Evolutionary conservation across 495 filamentous ascomycete genomes (phyloP), one percentile per base, ranked within the genome.

Genomic region (Pseudoneurospora amorphoporcata): DNA sequence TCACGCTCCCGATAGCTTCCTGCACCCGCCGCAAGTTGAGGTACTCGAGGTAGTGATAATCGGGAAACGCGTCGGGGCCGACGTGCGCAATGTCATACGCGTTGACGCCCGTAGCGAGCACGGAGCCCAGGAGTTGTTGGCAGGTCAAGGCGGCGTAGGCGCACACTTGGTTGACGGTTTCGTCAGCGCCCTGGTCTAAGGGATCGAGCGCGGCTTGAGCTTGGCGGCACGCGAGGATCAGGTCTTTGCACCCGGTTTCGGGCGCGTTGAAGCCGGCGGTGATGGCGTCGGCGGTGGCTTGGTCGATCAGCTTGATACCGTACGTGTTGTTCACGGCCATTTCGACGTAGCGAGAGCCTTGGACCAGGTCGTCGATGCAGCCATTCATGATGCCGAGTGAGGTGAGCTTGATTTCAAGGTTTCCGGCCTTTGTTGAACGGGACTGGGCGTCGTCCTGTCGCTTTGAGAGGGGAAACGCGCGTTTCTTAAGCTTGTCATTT

Each of bases 291-390:
- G 75, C 84, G 81, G 75, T 74, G 68, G 80, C 86, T 75, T 74
- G 82, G 75, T 75, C 83, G 76, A 93, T 87, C 0, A 89, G 83
- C 71, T 88, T 77, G 38, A 94, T 86, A 9, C 88, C 89, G 75
- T 94, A 96, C 4, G 91, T 91, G 76, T 95, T 97, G 80, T 90
- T 89, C 68, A 88, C 84, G 16, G 90, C 90, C 79, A 92, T 90
- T 17, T 85, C 78, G 3, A 90, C 87, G 75, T 94, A 95, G 68
- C 82, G 87, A 1, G 88, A 86, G 12, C 82, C 85, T 81, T 95
- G 91, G 9, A 89, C 85, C n/a, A 89, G 77, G 68, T 89, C 85
- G 79, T 96, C 92, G 68, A 95, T 84, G 73, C 93, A 94, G 43
- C 91, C 92, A 77, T 95, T 94, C 68, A 93, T 76, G 68, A 90